Evolutionary conservation across 139 green algal species (phyloP), one percentile per base, ranked within the genome.

Genomic region (Chlamydomonas schloesseri): DNA sequence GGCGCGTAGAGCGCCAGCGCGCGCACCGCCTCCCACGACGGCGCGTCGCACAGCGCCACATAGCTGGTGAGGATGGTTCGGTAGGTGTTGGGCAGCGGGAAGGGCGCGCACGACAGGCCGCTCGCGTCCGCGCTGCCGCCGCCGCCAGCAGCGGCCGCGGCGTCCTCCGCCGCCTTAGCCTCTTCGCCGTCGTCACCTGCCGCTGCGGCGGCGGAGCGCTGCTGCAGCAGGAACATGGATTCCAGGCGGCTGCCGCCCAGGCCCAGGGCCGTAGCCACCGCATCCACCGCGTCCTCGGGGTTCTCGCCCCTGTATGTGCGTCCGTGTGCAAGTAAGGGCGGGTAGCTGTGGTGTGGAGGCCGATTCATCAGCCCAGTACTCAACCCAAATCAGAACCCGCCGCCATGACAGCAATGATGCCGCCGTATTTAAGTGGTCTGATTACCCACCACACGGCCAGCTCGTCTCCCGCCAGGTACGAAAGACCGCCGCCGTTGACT

Each of bases 1-100:
- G 37, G 42, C 14, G 71, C 71, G 42, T 77, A 77, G 23, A 34
- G 26, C 42, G 71, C 71, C 71, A 77, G 18, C 1, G 42, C 71
- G 15, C 26, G 37, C 26, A 77, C 28, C 10, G 71, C 71, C 71
- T 77, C 71, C 17, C 18, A 77, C 1, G 71, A 77, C 5, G 71
- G 71, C 71, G 21, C 28, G 11, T 77, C 71, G 28, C 26, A 36
- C 13, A 84, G 74, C 6, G 71, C 84, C 34, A 47, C 34, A 29
- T 87, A 73, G 53, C 55, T 55, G 28, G 55, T 67, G 37, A 89
- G 67, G 18, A 76, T 67, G 42, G 62, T 74, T 24, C 82, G 74
- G 82, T 71, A 89, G 29, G 73, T 75, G 69, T 86, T 87, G 67
- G 82, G 84, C 57, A 87, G 71, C 26, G 82, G 71, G 70, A 81